phyloP scores from a whole-genome alignment of 108 stramenopile genomes.

The Craspedostauros australis region DNA sequence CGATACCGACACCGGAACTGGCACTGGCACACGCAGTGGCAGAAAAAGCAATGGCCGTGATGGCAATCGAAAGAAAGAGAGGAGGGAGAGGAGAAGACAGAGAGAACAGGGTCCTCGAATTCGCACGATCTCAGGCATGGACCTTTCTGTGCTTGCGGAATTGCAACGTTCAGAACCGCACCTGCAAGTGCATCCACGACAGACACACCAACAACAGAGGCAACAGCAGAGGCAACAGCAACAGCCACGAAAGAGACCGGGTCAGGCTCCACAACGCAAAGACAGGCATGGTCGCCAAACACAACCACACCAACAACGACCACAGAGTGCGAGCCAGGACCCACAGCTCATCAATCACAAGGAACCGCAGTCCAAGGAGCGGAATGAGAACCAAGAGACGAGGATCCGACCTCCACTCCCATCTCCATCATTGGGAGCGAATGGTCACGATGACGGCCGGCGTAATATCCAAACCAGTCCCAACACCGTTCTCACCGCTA shows the following conservation, averaged over 20 bases:
- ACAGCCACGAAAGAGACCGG: neutral
- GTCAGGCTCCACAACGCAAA: neutral
- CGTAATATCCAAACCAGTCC: too few species aligned
- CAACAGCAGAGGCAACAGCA: neutral
- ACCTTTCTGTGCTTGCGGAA: constrained; percentile 45
- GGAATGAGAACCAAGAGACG: too few species aligned
- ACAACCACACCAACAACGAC: neutral
- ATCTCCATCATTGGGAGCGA: too few species aligned
- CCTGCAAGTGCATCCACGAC: neutral
- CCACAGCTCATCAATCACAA: too few species aligned
- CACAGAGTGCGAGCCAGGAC: constrained; percentile 4
- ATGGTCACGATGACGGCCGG: too few species aligned
- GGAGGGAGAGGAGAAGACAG: neutral
- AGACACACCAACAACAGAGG: neutral
- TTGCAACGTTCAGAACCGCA: constrained; percentile 1
- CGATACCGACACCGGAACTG: too few species aligned
- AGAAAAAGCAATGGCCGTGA: constrained; percentile 33
- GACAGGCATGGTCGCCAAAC: too few species aligned
- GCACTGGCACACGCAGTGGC: too few species aligned
- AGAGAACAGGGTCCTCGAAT: constrained; percentile 14
- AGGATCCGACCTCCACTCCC: too few species aligned
- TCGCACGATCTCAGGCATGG: constrained; percentile 62
- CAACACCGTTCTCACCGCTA: too few species aligned
- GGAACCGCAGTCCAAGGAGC: too few species aligned
- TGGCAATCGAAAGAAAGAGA: constrained; percentile 3